A percentile compares a stretch with the other conserved stretches of the same genome.
Conservation (phyloP, 2,329 filamentous ascomycete genomes). For the Ramularia collo-cygni region DNA sequence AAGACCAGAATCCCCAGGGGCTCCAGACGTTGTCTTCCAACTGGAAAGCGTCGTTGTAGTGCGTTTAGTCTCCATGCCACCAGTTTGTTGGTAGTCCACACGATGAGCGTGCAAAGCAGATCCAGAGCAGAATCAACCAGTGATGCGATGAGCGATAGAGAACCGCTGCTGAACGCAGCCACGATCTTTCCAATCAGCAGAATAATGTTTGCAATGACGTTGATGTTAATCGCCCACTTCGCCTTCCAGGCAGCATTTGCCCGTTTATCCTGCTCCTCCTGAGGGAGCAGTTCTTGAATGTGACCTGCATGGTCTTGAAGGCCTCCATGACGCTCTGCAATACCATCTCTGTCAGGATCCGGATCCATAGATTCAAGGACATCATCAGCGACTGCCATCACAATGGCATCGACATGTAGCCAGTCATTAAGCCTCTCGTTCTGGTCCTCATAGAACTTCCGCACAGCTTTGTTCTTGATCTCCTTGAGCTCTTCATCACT, state of each 20-base stretch:
- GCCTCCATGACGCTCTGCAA: conserved; percentile 47
- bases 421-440: conserved; percentile 51
- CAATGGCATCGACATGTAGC: conserved; percentile 53
- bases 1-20: conserved; percentile 58
- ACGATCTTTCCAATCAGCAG: conserved; percentile 50
- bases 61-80: conserved; percentile 50
- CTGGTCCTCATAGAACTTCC: conserved; percentile 49
- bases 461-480: conserved; percentile 48
- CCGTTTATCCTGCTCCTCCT: conserved; percentile 47
- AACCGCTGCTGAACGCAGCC: conserved; percentile 50
- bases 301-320: conserved; percentile 44
- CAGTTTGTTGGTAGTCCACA: conserved; percentile 54
- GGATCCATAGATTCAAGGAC: conserved; percentile 56
- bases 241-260: conserved; percentile 43
- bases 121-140: conserved; percentile 57
- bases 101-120: conserved; percentile 53
- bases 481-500: conserved; percentile 47
- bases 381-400: conserved; percentile 50
- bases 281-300: conserved; percentile 49
- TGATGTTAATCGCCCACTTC: conserved; percentile 54
- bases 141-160: conserved; percentile 55
- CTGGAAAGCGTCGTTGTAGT: conserved; percentile 50
- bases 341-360: conserved; percentile 51
- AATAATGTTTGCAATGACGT: conserved; percentile 54
- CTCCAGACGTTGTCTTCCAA: conserved; percentile 51